These are phyloP conservation scores for Heliocybe sulcata DNA, from an alignment of 1,284 basidiomycete genomes.

Conservation along the genomic window DNA sequence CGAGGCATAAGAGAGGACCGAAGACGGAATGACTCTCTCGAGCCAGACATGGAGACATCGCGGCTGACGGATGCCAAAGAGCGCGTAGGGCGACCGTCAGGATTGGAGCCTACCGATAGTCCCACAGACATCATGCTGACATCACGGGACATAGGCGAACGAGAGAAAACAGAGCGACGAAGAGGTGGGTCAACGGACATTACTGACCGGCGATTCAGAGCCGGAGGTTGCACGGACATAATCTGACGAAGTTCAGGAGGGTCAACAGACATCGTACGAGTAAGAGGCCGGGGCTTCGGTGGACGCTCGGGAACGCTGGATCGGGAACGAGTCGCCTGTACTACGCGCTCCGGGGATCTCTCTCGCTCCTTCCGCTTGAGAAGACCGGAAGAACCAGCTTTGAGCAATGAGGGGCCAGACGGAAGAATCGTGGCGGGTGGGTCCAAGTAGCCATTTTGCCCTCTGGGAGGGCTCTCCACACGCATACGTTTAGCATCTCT, in stretches of 20 bases:
- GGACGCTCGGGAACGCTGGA: not conserved
- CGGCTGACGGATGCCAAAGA: not conserved
- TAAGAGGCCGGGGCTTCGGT: not conserved
- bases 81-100: not conserved
- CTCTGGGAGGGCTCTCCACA: not conserved
- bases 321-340: not conserved
- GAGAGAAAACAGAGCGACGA: not conserved
- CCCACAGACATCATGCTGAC: not conserved
- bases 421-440: not conserved
- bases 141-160: not conserved
- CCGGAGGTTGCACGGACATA: not conserved
- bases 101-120: not conserved
- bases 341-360: not conserved
- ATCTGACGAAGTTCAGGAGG: not conserved
- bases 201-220: not conserved
- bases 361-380: no score
- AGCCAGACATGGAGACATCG: not conserved
- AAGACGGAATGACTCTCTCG: not conserved
- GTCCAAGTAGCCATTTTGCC: not conserved
- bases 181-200: not conserved
- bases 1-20: not conserved
- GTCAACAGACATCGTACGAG: not conserved
- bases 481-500: not conserved
- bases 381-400: no score
- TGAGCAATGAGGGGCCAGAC: not conserved